These are phyloP conservation scores for Aureobasidium sp. DNA, from an alignment of 2,329 filamentous ascomycete genomes.

Conservation along the genomic window DNA sequence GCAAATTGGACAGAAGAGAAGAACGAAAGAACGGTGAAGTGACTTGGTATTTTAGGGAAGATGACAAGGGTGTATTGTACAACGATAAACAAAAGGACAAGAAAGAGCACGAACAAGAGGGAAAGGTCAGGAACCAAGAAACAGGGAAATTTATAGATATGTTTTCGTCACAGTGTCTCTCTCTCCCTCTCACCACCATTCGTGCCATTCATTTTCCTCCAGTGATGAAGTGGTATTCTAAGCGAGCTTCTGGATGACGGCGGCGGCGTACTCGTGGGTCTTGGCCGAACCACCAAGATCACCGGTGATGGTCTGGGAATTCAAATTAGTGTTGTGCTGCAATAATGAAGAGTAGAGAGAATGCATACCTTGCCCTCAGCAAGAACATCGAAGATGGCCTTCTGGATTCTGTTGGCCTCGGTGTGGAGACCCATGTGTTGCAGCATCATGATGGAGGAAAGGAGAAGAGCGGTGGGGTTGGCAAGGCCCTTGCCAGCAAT, in stretches of 20 bases:
- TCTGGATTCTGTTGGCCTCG: conserved; percentile 83
- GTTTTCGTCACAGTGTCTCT: conserved; percentile 11
- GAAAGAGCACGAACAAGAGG: not conserved
- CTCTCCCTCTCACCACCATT: conserved; percentile 5
- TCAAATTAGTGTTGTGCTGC: not conserved
- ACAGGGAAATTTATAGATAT: not conserved
- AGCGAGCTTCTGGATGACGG: conserved; percentile 67
- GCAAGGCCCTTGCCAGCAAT: conserved; percentile 94
- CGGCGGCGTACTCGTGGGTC: conserved; percentile 87
- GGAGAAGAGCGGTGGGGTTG: conserved; percentile 92
- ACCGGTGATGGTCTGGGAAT: conserved; percentile 65
- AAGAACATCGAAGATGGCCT: conserved; percentile 88
- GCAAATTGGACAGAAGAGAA: not conserved
- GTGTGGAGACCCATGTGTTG: conserved; percentile 90
- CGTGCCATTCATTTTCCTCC: conserved; percentile 3
- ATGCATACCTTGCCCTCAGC: conserved; percentile 78
- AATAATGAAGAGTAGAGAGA: not conserved
- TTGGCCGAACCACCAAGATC: conserved; percentile 95
- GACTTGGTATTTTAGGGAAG: conserved; percentile 1
- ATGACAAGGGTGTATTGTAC: not conserved
- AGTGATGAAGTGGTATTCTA: conserved; percentile 20
- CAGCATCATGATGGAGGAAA: conserved; percentile 99
- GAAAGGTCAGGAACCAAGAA: not conserved
- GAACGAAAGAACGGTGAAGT: not conserved
- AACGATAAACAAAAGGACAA: not conserved